Percentiles rank a stretch among this genome's conserved stretches.
Evolutionary conservation across 2,329 filamentous ascomycete genomes (phyloP).

Genomic region (Diaporthe sp.): DNA sequence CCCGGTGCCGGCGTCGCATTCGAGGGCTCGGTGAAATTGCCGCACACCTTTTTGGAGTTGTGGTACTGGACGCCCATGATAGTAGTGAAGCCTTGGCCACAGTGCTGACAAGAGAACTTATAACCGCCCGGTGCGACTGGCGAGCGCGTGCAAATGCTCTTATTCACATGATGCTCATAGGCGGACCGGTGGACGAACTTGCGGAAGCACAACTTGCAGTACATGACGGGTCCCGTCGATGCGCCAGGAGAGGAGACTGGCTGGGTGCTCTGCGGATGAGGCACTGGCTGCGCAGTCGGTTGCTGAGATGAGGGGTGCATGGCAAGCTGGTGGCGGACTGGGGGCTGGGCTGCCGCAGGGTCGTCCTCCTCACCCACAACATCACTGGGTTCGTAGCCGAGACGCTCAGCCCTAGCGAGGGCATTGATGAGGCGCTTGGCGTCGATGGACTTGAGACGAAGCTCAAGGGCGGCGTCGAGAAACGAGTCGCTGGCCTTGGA

Average conservation of each 20-base stretch:
- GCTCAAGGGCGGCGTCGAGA: conserved; percentile 63
- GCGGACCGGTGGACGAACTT: conserved; percentile 32
- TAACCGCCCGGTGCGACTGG: conserved; percentile 41
- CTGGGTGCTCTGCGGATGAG: neutral
- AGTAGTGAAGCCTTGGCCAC: conserved; percentile 57
- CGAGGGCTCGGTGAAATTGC: conserved; percentile 46
- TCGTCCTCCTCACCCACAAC: conserved; percentile 54
- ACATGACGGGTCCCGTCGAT: neutral
- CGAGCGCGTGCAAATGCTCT: conserved; percentile 46
- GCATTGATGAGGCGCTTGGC: conserved; percentile 66
- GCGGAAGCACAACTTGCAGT: conserved; percentile 35
- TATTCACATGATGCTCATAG: conserved; percentile 47
- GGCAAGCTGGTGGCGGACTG: conserved; percentile 35
- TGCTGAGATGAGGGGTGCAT: too few species aligned
- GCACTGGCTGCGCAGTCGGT: too few species aligned
- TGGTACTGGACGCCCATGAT: conserved; percentile 57
- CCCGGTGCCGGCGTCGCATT: neutral
- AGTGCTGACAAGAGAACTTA: conserved; percentile 55
- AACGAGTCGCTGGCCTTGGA: conserved; percentile 59
- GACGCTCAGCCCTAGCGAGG: conserved; percentile 64
- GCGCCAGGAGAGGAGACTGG: conserved; percentile 13
- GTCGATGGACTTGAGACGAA: conserved; percentile 63
- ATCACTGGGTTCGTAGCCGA: conserved; percentile 65
- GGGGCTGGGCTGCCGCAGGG: conserved; percentile 29
- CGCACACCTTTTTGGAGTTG: conserved; percentile 56